These are phyloP conservation scores for Isabelozyma heimii DNA, from an alignment of 805 yeast genomes.

Conservation along the genomic window DNA sequence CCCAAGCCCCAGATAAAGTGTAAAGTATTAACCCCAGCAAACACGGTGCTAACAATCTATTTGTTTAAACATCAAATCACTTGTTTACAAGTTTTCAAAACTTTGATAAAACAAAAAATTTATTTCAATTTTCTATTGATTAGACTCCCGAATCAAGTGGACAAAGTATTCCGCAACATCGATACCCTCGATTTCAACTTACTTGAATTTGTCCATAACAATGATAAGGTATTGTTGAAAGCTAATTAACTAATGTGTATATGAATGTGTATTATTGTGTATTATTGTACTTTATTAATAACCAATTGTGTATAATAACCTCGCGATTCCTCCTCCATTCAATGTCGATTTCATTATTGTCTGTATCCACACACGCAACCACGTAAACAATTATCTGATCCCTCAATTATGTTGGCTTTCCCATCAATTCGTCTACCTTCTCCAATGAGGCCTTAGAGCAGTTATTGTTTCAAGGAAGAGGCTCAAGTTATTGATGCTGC, in stretches of 20 bases:
- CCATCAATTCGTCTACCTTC: too few species aligned
- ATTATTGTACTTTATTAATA: background rate
- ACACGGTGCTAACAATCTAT: constrained; percentile 25
- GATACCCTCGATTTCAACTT: constrained; percentile 22
- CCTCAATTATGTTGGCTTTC: too few species aligned
- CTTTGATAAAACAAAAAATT: constrained; percentile 19
- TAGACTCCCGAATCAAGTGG: constrained; percentile 16
- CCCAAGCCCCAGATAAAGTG: constrained; percentile 15
- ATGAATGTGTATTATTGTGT: background rate
- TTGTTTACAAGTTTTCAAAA: constrained; percentile 23
- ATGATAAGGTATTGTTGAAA: constrained; percentile 20
- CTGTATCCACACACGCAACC: too few species aligned
- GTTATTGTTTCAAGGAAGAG: too few species aligned
- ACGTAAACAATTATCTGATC: too few species aligned
- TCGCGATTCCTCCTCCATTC: too few species aligned
- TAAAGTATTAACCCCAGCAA: constrained; percentile 23
- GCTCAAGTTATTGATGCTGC: too few species aligned
- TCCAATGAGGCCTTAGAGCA: too few species aligned
- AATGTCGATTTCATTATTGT: too few species aligned
- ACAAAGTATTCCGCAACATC: constrained; percentile 20
- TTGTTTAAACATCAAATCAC: constrained; percentile 19
- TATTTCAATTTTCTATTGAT: constrained; percentile 25
- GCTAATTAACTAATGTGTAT: constrained; percentile 7
- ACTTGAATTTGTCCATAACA: constrained; percentile 12
- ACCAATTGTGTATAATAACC: background rate